Evolutionary conservation across 768 basidiomycete species (phyloP), one percentile per base, ranked within the genome.

Genomic region (Lanmaoa rubissima): DNA sequence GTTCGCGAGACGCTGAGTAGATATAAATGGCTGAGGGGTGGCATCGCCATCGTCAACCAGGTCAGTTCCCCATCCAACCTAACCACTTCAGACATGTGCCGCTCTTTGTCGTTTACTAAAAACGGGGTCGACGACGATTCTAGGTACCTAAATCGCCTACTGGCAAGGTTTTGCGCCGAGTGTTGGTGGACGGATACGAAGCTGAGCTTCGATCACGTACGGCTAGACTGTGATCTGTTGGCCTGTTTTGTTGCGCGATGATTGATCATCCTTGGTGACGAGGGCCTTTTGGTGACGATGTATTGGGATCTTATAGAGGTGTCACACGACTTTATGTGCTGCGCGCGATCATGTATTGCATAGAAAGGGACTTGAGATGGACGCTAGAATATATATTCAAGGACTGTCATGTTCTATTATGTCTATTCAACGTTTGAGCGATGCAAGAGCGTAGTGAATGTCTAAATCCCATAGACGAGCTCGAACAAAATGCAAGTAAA

Each of bases 11-110:
- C 81, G 57, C 69, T 92, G 53, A 89, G 87, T 73, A 84, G 79
- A 67, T 88, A 86, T 64, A 92, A 92, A 68, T 88, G 87, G 83
- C 62, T 91, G 50, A 74, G 87, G 10, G 90, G 90, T 5, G 90
- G 90, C 0, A 79, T 90, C 17, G 81, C 84, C 59, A 67, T 88
- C 21, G 79, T 91, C 6, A 72, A 79, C 49, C 75, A 85, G 78
- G 90, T 87, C 36, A 14, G 81, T 71, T 28, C 5, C 28, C 8
- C 34, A 21, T 21, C 4, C 17, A 7, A 19, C 10, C 47, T 10
- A 28, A 28, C 28, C 28, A 3, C 6, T 28, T 28, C 3, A 28
- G 28, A 28, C 28, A 28, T 1, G 28, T 4, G 28, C 28, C 28
- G 21, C 21, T 6, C 28, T 6, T 28, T 28, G 28, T 28, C 21